Percentiles rank a stretch among this genome's conserved stretches.
Evolutionary conservation across 352 stramenopile species (phyloP).

Genomic region (Thraustochytrium sp.): DNA sequence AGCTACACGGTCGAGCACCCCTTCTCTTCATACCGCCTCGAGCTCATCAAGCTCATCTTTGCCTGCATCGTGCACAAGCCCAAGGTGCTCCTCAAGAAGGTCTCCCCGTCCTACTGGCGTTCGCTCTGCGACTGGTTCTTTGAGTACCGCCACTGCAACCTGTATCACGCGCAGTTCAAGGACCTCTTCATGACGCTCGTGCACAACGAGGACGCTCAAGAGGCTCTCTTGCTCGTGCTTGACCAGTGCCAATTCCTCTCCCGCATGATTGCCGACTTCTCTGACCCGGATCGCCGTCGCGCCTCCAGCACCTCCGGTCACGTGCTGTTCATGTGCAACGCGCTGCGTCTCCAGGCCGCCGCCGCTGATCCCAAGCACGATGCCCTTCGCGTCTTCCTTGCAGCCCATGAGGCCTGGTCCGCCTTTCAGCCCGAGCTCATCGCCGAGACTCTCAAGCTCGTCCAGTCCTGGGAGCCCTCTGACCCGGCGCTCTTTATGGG

Average conservation of each 20-base stretch:
- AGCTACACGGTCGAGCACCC: conserved; percentile 16
- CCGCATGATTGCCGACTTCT: conserved; percentile 9
- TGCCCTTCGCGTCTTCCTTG: neutral
- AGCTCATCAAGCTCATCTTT: conserved; percentile 34
- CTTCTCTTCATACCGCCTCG: conserved; percentile 27
- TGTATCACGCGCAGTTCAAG: conserved; percentile 26
- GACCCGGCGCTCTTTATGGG: neutral
- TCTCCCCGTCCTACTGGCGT: neutral
- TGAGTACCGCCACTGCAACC: conserved; percentile 26
- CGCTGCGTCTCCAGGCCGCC: neutral
- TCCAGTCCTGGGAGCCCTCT: neutral
- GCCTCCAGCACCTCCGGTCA: neutral
- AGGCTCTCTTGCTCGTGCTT: neutral
- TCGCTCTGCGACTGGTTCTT: conserved; percentile 23
- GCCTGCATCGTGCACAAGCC: conserved; percentile 25
- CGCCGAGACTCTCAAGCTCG: neutral
- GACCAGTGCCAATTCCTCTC: neutral
- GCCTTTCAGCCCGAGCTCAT: neutral
- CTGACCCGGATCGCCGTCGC: neutral
- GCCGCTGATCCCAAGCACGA: neutral
- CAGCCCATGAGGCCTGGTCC: neutral
- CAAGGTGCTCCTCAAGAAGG: conserved; percentile 13
- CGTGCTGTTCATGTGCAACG: conserved; percentile 9
- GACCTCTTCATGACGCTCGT: conserved; percentile 17
- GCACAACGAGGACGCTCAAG: neutral